Conservation (phyloP, 306 rosid genomes). For the Cicer chorassanicum region DNA sequence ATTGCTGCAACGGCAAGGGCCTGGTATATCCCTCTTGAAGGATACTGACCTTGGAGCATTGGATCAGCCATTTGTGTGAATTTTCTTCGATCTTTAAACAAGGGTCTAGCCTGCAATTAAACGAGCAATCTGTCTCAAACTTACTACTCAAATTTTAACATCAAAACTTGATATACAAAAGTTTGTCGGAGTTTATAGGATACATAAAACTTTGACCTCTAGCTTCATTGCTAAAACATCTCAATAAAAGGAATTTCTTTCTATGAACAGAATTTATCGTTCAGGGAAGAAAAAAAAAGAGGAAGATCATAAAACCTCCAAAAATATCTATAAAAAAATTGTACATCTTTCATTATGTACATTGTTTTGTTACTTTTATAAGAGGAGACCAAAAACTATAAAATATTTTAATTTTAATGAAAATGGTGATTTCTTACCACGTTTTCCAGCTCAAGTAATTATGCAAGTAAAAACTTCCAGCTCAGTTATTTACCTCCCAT, state of each 20-base stretch:
- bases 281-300: background rate
- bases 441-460: background rate
- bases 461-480: slow-evolving; percentile 11
- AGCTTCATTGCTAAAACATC: slow-evolving; percentile 16
- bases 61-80: slow-evolving; percentile 95
- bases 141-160: slow-evolving; percentile 20
- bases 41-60: slow-evolving; percentile 84
- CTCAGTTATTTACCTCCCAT: background rate
- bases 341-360: background rate
- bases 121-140: slow-evolving; percentile 17
- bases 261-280: background rate
- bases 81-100: slow-evolving; percentile 75
- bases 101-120: slow-evolving; percentile 77
- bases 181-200: background rate
- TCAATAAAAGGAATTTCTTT: slow-evolving; percentile 10
- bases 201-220: slow-evolving; percentile 9
- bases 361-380: background rate
- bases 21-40: slow-evolving; percentile 85
- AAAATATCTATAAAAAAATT: slow-evolving; percentile 8
- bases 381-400: slow-evolving; percentile 8
- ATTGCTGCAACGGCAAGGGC: slow-evolving; percentile 96
- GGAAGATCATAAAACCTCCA: slow-evolving; percentile 4
- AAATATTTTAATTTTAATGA: slow-evolving; percentile 26
- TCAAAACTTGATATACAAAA: background rate
- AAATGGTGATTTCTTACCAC: slow-evolving; percentile 30